A percentile compares a stretch with the other conserved stretches of the same genome.
These are phyloP conservation scores for Iberis pinnata DNA, from an alignment of 345 rosid genomes.

Conservation along the genomic window DNA sequence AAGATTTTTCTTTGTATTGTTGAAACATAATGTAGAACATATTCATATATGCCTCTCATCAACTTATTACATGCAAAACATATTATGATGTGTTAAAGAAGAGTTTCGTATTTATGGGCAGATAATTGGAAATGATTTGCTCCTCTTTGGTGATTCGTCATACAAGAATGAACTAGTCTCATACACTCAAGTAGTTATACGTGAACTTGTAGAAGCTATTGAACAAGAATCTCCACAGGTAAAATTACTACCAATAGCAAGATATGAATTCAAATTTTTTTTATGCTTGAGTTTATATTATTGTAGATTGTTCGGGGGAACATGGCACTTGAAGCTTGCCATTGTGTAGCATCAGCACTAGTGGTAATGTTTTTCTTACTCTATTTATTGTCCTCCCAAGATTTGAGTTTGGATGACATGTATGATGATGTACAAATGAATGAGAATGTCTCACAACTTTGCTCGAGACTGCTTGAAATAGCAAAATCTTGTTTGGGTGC, in stretches of 20 bases:
- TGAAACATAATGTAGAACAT: too few relatives aligned
- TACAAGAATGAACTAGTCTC: slow-evolving; percentile 51
- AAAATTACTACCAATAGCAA: neutral
- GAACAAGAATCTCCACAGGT: slow-evolving; percentile 69
- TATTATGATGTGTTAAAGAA: slow-evolving; percentile 1
- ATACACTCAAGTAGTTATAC: slow-evolving; percentile 35
- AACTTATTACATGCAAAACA: neutral
- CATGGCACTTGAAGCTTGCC: slow-evolving; percentile 90
- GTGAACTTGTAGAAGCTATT: slow-evolving; percentile 43
- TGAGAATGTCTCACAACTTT: slow-evolving; percentile 35
- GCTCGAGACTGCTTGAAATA: slow-evolving; percentile 57
- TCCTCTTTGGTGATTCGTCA: slow-evolving; percentile 58
- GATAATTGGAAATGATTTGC: slow-evolving; percentile 52
- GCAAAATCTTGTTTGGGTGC: slow-evolving; percentile 43
- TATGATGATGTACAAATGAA: slow-evolving; percentile 42
- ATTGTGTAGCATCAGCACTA: slow-evolving; percentile 62
- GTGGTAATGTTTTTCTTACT: slow-evolving; percentile 33
- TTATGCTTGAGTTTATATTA: neutral
- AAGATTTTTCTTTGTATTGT: slow-evolving; percentile 3
- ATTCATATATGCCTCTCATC: slow-evolving; percentile 11
- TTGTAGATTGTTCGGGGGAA: slow-evolving; percentile 59
- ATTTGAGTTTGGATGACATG: neutral
- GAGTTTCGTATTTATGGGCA: slow-evolving; percentile 22
- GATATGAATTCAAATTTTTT: slow-evolving; percentile 18
- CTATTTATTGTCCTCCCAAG: neutral